Conservation (phyloP, 2,329 filamentous ascomycete species). For the Penicillium janthinellum region DNA sequence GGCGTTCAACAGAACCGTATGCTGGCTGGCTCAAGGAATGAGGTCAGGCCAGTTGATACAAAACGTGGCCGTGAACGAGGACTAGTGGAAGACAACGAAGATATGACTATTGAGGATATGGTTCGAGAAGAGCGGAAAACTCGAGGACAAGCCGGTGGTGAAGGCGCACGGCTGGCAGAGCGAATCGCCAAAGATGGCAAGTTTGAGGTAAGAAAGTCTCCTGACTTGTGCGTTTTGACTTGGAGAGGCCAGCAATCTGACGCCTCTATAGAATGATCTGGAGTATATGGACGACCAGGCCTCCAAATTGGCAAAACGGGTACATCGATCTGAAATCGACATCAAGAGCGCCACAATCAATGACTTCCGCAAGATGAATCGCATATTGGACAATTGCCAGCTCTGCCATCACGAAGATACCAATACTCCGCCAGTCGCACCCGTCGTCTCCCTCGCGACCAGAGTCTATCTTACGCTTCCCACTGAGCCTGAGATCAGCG, state of each 20-base stretch:
- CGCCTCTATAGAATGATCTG: slow-evolving; percentile 65
- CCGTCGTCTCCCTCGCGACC: slow-evolving; percentile 82
- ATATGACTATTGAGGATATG: slow-evolving; percentile 98
- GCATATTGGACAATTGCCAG: slow-evolving; percentile 81
- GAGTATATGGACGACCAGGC: slow-evolving; percentile 99
- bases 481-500: slow-evolving; percentile 82
- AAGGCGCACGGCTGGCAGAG: slow-evolving; percentile 81
- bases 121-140: slow-evolving; percentile 89
- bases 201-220: slow-evolving; percentile 63
- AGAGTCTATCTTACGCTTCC: slow-evolving; percentile 85
- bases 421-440: slow-evolving; percentile 74
- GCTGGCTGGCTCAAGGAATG: slow-evolving; percentile 72
- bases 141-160: slow-evolving; percentile 73
- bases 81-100: slow-evolving; percentile 83
- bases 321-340: slow-evolving; percentile 84
- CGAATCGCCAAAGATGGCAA: slow-evolving; percentile 91
- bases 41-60: slow-evolving; percentile 76
- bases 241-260: slow-evolving; percentile 6
- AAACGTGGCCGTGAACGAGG: slow-evolving; percentile 84
- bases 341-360: slow-evolving; percentile 83
- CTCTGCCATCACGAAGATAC: slow-evolving; percentile 91
- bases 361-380: slow-evolving; percentile 88
- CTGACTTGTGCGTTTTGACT: neutral
- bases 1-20: slow-evolving; percentile 87
- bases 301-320: slow-evolving; percentile 78